Conservation (phyloP, 768 basidiomycete genomes). For the Trametopsis cervina region DNA sequence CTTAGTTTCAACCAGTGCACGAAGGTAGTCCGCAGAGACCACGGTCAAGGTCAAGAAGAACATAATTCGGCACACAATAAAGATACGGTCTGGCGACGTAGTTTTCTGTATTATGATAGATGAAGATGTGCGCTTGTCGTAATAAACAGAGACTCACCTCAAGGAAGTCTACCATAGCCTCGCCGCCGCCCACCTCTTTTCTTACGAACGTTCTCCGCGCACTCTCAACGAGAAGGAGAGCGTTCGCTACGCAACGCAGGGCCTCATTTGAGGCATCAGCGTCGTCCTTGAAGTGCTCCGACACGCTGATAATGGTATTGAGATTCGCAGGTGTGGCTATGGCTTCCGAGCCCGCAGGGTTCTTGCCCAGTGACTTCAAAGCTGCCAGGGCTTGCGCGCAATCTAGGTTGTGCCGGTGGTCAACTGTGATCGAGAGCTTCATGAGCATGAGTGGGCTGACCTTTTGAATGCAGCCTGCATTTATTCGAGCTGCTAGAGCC, state of each 20-base stretch:
- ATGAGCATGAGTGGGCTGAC: conserved; percentile 29
- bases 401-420: conserved; percentile 35
- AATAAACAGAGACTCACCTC: conserved; percentile 37
- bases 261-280: conserved; percentile 60
- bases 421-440: not conserved
- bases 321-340: conserved; percentile 52
- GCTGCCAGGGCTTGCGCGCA: conserved; percentile 59
- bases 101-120: conserved; percentile 43
- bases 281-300: conserved; percentile 48
- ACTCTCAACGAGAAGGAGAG: conserved; percentile 59
- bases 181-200: conserved; percentile 58
- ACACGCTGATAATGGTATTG: conserved; percentile 44
- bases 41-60: conserved; percentile 50
- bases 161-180: conserved; percentile 45
- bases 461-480: conserved; percentile 46
- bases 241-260: conserved; percentile 73
- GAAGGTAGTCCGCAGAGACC: conserved; percentile 42
- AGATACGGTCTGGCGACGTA: conserved; percentile 52
- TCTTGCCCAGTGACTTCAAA: conserved; percentile 69
- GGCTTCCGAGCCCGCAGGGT: conserved; percentile 58
- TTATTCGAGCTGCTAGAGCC: conserved; percentile 30
- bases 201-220: conserved; percentile 52
- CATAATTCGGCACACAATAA: conserved; percentile 69
- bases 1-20: conserved; percentile 60
- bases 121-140: not conserved